Evolutionary conservation across 2,329 filamentous ascomycete genomes (phyloP).

Genomic region (Aureobasidium sp.): DNA sequence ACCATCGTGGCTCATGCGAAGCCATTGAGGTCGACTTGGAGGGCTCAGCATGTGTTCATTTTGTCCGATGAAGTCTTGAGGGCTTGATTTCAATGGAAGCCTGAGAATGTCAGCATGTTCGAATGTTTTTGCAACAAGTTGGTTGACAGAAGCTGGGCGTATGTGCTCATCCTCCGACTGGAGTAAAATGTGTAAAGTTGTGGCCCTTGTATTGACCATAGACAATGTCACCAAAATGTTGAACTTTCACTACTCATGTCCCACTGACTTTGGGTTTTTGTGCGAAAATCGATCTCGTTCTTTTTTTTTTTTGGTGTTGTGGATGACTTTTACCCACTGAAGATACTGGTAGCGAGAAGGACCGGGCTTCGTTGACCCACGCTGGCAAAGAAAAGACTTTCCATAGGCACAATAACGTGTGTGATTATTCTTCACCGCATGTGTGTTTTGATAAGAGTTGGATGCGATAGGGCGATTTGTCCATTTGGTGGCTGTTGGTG

Average conservation of each 20-base stretch:
- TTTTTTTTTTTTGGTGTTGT: neutral
- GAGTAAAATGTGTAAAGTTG: too few relatives aligned
- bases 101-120: too few relatives aligned
- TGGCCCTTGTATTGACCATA: too few relatives aligned
- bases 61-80: too few relatives aligned
- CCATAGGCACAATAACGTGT: neutral
- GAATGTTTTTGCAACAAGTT: too few relatives aligned
- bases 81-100: too few relatives aligned
- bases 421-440: neutral
- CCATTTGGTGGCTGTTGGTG: neutral
- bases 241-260: neutral
- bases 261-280: neutral
- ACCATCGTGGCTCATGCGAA: too few relatives aligned
- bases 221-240: neutral
- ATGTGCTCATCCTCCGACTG: too few relatives aligned
- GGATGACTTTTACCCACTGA: neutral
- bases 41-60: too few relatives aligned
- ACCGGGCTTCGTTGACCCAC: neutral
- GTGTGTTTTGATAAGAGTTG: neutral
- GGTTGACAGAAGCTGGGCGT: too few relatives aligned
- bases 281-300: neutral
- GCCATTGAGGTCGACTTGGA: too few relatives aligned
- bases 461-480: too few relatives aligned
- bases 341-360: neutral
- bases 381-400: neutral